These are phyloP conservation scores for Leptodontidium sp. DNA, from an alignment of 2,329 filamentous ascomycete genomes.

Conservation along the genomic window DNA sequence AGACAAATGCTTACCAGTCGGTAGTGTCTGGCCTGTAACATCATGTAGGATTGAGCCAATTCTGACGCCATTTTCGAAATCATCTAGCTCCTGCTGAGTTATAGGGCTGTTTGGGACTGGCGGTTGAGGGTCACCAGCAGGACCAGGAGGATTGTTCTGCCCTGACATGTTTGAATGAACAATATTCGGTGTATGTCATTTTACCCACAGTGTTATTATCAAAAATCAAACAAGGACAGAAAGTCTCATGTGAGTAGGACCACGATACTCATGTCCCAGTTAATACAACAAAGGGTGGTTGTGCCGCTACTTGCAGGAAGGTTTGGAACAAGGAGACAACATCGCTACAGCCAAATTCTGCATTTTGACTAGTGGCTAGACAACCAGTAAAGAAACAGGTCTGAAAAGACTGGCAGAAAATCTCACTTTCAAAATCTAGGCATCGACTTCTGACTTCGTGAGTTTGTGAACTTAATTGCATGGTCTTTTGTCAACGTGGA, in stretches of 20 bases:
- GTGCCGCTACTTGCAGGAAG: too few species aligned
- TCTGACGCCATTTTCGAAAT: neutral
- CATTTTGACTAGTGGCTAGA: neutral
- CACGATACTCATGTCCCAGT: too few species aligned
- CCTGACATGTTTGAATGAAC: neutral
- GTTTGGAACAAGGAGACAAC: neutral
- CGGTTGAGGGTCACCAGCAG: neutral
- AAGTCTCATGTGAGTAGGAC: too few species aligned
- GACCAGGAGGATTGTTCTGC: neutral
- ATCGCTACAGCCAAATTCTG: neutral
- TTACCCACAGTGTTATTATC: too few species aligned
- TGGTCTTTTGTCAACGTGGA: neutral
- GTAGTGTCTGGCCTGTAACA: conserved; percentile 1
- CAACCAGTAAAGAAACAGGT: neutral
- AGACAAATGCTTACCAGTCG: neutral
- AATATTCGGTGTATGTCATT: too few species aligned
- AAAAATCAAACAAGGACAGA: too few species aligned
- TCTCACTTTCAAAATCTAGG: too few species aligned
- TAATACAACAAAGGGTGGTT: too few species aligned
- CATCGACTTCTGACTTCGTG: too few species aligned
- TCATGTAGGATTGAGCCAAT: neutral
- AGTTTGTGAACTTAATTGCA: neutral
- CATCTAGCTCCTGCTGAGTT: neutral
- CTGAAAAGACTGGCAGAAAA: too few species aligned
- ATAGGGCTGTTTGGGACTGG: neutral